Base-by-base conservation (phyloP, 116 monocot species). In the Papilionanthe hybrid region DNA sequence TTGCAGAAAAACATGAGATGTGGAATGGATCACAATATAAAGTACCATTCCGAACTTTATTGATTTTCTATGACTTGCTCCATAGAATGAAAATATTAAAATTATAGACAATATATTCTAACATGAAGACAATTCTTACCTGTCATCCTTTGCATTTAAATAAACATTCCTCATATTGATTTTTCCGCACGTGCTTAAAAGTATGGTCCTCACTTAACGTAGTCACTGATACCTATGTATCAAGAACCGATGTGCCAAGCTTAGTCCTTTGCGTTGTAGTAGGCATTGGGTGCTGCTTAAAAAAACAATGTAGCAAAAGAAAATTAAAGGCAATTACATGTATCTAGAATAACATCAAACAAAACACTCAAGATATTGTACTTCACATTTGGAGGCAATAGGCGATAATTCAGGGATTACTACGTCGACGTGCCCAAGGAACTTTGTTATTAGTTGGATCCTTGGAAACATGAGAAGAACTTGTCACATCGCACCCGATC, bases 81-180 rank as follows among this genome's bases (percentile, higher is more conserved):
- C 65, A 65, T 71, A 71, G 29, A 71, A 32, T 37, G 29, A 15
- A 41, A 17, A 37, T 32, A 71, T 30, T 32, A 0, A 32, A 28
- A 71, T 71, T 71, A 71, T 32, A 37, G 9, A 37, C 71, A 71
- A 7, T 65, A 10, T 9, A 65, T 65, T 65, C 0, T 65, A 65
- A 73, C 6, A 7, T 19, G 42, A n/a, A 73, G 9, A 44, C 22
- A 43, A 15, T 71, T 41, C 37, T 29, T 78, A 91, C 95, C 95
- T 95, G 80, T 95, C 95, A 88, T 95, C 95, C 85, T 95, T n/a
- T 93, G 82, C 95, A 95, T 86, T 91, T 86, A 90, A 95, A 95
- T 22, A 95, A 87, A 84, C 93, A 93, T 81, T 95, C 93, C 79
- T 95, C 95, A 23, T 93, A 95, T 58, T 93, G 93, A 81, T 95